phyloP scores from a whole-genome alignment of 2,329 filamentous ascomycete genomes.

The Exophiala aquamarina region DNA sequence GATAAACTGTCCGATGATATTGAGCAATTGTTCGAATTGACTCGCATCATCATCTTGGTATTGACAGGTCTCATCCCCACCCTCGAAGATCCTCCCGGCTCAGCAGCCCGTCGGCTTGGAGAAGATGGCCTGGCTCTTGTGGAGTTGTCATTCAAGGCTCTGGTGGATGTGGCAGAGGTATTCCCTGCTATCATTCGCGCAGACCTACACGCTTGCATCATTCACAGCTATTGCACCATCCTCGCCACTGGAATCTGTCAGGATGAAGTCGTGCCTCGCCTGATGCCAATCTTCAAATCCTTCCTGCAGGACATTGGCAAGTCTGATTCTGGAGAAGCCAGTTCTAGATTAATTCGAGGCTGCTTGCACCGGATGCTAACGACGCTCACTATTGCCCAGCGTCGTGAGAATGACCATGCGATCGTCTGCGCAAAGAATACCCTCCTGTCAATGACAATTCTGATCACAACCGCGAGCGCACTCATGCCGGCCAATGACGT shows the following conservation, averaged over 20 bases:
- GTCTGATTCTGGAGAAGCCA: conserved; percentile 37
- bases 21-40: conserved; percentile 95
- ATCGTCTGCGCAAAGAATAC: conserved; percentile 91
- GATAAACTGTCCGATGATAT: conserved; percentile 93
- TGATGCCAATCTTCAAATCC: conserved; percentile 85
- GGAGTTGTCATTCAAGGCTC: conserved; percentile 75
- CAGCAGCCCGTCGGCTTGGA: conserved; percentile 32
- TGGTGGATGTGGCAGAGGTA: conserved; percentile 92
- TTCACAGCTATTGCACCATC: conserved; percentile 94
- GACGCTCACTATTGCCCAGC: conserved; percentile 56
- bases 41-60: conserved; percentile 91
- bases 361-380: conserved; percentile 80
- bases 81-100: conserved; percentile 47
- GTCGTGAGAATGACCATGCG: conserved; percentile 65
- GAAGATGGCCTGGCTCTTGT: conserved; percentile 85
- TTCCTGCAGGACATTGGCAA: conserved; percentile 68
- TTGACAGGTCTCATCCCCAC: conserved; percentile 85
- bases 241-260: conserved; percentile 86
- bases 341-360: conserved; percentile 73
- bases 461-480: conserved; percentile 78
- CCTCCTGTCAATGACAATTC: conserved; percentile 80
- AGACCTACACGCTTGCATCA: conserved; percentile 91
- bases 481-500: conserved; percentile 73
- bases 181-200: conserved; percentile 97
- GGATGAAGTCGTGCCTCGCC: conserved; percentile 81